Conservation (phyloP, 352 stramenopile species). For the Pythium aquatile region DNA sequence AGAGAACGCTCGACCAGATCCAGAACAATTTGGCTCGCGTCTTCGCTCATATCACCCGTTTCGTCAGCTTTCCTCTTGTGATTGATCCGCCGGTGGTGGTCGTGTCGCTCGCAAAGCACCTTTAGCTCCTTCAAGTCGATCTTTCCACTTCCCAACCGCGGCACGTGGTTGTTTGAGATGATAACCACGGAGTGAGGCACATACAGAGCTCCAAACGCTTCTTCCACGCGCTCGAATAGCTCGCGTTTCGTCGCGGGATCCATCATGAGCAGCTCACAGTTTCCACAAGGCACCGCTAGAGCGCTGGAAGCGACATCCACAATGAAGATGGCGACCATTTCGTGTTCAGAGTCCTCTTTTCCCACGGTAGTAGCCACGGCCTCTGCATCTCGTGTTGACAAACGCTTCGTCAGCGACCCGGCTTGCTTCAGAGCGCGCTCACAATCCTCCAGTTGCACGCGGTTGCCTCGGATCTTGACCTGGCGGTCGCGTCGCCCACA, state of each 20-base stretch:
- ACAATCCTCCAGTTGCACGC: conserved; percentile 49
- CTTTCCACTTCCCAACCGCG: conserved; percentile 43
- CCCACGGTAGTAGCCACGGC: not conserved
- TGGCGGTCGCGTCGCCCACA: conserved; percentile 43
- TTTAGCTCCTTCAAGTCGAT: conserved; percentile 30
- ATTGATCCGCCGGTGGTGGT: not conserved
- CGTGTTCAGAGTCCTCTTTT: not conserved
- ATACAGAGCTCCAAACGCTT: conserved; percentile 32
- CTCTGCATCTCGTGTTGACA: not conserved
- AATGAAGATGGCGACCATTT: not conserved
- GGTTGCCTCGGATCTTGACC: conserved; percentile 58
- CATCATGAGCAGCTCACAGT: not conserved
- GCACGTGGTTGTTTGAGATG: conserved; percentile 20
- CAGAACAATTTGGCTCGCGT: not conserved
- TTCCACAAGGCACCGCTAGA: not conserved
- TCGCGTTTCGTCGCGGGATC: conserved; percentile 15
- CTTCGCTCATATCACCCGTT: not conserved
- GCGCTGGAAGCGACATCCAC: not conserved
- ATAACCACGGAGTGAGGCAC: conserved; percentile 29
- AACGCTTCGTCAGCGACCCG: not conserved
- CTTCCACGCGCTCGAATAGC: conserved; percentile 33
- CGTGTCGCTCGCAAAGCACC: conserved; percentile 6
- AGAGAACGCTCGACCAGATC: conserved; percentile 1
- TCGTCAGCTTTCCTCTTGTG: not conserved
- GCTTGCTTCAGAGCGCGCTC: conserved; percentile 32